Conservation (phyloP, 129 eudicot genomes). For the Calendula officinalis region DNA sequence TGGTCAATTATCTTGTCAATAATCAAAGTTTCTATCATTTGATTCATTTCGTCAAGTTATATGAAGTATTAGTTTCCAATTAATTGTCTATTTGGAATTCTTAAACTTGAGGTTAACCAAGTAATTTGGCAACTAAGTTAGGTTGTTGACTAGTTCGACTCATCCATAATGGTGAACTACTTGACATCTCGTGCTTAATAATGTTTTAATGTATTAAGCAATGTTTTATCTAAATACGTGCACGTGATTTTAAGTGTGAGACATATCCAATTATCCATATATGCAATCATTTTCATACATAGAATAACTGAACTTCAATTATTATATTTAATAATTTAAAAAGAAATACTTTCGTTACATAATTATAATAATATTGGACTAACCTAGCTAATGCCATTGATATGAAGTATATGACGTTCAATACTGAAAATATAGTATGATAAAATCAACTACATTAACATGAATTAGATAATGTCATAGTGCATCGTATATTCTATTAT, state of each 20-base stretch:
- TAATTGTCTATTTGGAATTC: not conserved
- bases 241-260: not conserved
- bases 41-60: constrained; percentile 15
- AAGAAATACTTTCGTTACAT: no score
- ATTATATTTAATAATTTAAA: no score
- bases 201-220: constrained; percentile 11
- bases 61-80: not conserved
- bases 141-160: constrained; percentile 22
- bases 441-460: no score
- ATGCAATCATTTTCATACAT: no score
- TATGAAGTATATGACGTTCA: no score
- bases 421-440: no score
- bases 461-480: no score
- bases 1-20: no score
- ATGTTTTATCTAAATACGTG: constrained; percentile 20
- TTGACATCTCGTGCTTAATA: constrained; percentile 19
- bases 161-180: constrained; percentile 20
- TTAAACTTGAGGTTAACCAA: constrained; percentile 6
- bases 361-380: no score
- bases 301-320: no score
- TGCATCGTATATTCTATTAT: no score
- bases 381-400: no score
- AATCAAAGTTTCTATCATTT: constrained; percentile 4
- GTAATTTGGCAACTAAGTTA: constrained; percentile 15
- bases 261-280: not conserved